Conservation (phyloP, 306 rosid genomes). For the Fragaria ananassa region DNA sequence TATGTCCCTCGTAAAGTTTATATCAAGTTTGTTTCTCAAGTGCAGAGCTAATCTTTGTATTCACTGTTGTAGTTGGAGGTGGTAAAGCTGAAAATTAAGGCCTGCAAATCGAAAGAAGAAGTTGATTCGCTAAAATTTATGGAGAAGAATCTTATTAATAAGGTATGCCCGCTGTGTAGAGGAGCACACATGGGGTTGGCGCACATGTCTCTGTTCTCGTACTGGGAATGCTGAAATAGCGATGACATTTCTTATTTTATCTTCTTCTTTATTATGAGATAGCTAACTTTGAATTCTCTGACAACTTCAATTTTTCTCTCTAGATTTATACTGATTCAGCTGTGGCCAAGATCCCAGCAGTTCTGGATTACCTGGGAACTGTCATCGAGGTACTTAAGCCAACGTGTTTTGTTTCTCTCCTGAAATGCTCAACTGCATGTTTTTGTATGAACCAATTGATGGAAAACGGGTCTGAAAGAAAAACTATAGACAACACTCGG, state of each 20-base stretch:
- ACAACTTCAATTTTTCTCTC: constrained; percentile 24
- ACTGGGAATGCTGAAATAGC: neutral
- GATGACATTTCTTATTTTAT: neutral
- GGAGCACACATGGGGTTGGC: neutral
- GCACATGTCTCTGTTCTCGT: neutral
- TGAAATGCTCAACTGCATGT: neutral
- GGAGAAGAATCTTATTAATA: constrained; percentile 73
- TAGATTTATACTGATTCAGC: constrained; percentile 93
- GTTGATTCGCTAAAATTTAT: constrained; percentile 66
- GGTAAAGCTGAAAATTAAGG: constrained; percentile 69
- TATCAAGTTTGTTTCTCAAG: neutral
- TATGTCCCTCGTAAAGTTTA: neutral
- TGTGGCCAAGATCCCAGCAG: constrained; percentile 92
- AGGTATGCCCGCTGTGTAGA: constrained; percentile 47
- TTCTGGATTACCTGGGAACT: constrained; percentile 85
- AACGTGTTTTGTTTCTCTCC: constrained; percentile 1
- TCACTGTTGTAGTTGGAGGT: constrained; percentile 63
- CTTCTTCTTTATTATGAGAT: neutral
- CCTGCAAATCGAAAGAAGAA: constrained; percentile 65
- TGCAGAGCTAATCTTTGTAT: constrained; percentile 4
- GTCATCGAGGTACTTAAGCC: constrained; percentile 67
- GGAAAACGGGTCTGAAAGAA: neutral
- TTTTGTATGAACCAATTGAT: neutral
- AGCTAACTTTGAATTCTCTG: neutral
- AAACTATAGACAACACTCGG: neutral